Base-by-base conservation (phyloP, 2,329 filamentous ascomycete species). In the Ceratocystis diversiconidia region DNA sequence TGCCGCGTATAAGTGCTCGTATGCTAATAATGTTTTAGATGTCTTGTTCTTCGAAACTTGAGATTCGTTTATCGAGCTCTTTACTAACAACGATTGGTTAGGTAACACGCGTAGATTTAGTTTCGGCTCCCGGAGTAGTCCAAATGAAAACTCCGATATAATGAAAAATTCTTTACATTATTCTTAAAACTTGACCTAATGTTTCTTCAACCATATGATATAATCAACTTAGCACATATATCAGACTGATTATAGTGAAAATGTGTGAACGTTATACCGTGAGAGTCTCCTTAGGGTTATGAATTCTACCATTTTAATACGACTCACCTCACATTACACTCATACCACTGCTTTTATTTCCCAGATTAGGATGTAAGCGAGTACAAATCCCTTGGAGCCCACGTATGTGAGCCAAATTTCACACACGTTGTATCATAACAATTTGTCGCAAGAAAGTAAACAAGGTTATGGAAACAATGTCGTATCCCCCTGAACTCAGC, bases 1-100 rank as follows among this genome's bases (percentile, higher is more conserved):
- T 41, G 3, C 36, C 36, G 3, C 36, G 36, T 41, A 41, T 41
- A 4, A 41, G 10, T 43, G 36, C 43, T 62, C 43, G 10, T 44
- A 10, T 22, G n/a, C 64, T 66, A 66, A 66, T 50, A 10, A 36
- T 19, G 0, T 48, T 44, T 22, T 57, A 44, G 52, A 59, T 59
- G 36, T 25, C 36, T 43, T 59, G 12, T 64, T 17, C 32, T 62
- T 44, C 44, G 19, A 46, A 62, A 32, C 19, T 62, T 17, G 43
- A 28, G 60, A 62, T 25, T 62, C 15, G 6, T 43, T 19, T 62
- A 15, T 52, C 61, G n/a, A 22, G 48, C 22, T 52, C 12, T 63
- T 30, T 55, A 30, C 44, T 36, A 36, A 32, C 48, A 48, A 10
- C 52, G 61, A 32, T 36, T 36, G 28, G 15, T 8, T 59, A 32